Percentiles rank a stretch among this genome's conserved stretches.
Evolutionary conservation across 305 asterid genomes (phyloP).

Genomic region (Fraxinus baroniana): DNA sequence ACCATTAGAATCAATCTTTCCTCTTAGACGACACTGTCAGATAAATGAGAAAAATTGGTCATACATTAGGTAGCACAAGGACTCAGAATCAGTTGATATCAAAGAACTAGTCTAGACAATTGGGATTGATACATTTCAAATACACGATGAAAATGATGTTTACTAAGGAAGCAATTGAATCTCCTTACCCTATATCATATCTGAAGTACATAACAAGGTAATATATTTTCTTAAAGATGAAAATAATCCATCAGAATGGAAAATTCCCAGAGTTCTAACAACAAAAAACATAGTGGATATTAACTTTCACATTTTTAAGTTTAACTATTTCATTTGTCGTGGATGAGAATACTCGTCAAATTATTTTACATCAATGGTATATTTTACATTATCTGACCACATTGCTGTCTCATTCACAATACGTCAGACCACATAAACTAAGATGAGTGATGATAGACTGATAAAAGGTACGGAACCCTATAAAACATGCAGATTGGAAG

Average conservation of each 20-base stretch:
- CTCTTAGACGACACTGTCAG: constrained; percentile 90
- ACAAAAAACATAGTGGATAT: not conserved
- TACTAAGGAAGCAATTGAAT: not conserved
- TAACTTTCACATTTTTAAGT: not conserved
- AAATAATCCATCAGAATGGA: not conserved
- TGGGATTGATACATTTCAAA: not conserved
- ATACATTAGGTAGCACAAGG: not conserved
- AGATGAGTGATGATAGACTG: not conserved
- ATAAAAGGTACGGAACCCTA: not conserved
- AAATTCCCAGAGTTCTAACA: not conserved
- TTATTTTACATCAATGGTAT: not conserved
- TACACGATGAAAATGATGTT: not conserved
- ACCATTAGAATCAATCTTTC: constrained; percentile 90
- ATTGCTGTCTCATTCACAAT: not conserved
- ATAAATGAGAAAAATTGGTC: constrained; percentile 8
- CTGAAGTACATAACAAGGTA: not conserved
- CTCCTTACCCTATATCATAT: not conserved
- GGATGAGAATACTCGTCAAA: not conserved
- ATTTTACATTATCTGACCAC: not conserved
- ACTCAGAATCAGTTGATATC: not conserved
- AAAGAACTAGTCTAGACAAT: not conserved
- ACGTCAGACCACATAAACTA: not conserved
- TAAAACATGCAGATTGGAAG: constrained; percentile 4
- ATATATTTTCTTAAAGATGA: not conserved
- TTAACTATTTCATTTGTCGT: not conserved